These are phyloP conservation scores for Xerocomellus chrysenteron DNA, from an alignment of 768 basidiomycete species.

Conservation along the genomic window DNA sequence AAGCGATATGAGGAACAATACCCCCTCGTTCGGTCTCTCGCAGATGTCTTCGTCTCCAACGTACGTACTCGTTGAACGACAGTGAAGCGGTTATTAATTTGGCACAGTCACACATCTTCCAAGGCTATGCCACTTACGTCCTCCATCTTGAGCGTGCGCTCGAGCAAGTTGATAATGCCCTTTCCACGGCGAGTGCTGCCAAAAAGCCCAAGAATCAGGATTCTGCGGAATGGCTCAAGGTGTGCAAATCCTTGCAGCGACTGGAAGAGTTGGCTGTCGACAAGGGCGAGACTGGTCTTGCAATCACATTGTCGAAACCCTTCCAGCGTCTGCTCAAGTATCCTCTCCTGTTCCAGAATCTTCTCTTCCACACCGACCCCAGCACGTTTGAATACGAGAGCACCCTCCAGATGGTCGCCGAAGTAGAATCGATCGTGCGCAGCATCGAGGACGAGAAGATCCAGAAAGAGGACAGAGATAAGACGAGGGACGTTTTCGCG, in stretches of 20 bases:
- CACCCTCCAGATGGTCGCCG: constrained; percentile 93
- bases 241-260: constrained; percentile 69
- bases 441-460: constrained; percentile 99
- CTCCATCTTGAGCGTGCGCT: constrained; percentile 91
- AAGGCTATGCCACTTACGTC: constrained; percentile 92
- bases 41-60: constrained; percentile 94
- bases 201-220: constrained; percentile 86
- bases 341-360: constrained; percentile 95
- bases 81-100: constrained; percentile 18
- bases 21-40: constrained; percentile 87
- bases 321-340: constrained; percentile 97
- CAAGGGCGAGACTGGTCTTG: constrained; percentile 90
- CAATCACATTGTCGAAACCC: constrained; percentile 94
- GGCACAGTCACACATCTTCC: constrained; percentile 83
- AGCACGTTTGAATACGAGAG: constrained; percentile 97
- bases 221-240: constrained; percentile 71
- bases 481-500: constrained; percentile 92
- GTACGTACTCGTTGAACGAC: constrained; percentile 48
- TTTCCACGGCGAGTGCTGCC: constrained; percentile 56
- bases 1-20: constrained; percentile 96
- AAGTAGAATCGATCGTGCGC: constrained; percentile 93
- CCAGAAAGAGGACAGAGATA: constrained; percentile 92
- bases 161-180: constrained; percentile 79
- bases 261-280: constrained; percentile 80
- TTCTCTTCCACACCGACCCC: constrained; percentile 95